These are phyloP conservation scores for Thalassiosira exigua DNA, from an alignment of 352 stramenopile species.

Conservation along the genomic window DNA sequence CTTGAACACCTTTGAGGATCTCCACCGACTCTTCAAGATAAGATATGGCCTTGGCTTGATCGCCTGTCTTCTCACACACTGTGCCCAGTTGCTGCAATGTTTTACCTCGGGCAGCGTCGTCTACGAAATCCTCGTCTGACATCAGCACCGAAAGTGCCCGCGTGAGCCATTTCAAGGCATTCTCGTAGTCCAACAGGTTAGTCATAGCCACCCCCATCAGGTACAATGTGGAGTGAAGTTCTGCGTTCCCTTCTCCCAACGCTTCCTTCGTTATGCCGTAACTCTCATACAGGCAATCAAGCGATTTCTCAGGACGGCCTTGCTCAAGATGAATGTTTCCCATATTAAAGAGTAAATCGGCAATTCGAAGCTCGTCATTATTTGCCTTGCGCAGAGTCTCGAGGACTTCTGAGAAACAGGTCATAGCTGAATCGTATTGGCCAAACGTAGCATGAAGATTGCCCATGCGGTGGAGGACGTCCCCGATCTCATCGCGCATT, in stretches of 20 bases:
- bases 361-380: constrained; percentile 65
- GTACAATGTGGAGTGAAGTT: constrained; percentile 71
- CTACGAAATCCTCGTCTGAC: constrained; percentile 32
- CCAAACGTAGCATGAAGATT: constrained; percentile 65
- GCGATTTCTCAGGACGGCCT: constrained; percentile 42
- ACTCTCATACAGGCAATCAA: constrained; percentile 65
- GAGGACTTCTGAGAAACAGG: constrained; percentile 64
- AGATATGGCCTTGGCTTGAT: constrained; percentile 51
- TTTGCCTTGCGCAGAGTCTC: constrained; percentile 54
- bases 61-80: constrained; percentile 58
- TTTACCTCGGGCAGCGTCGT: constrained; percentile 47
- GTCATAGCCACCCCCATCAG: constrained; percentile 63
- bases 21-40: constrained; percentile 61
- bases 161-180: constrained; percentile 59
- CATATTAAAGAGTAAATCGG: constrained; percentile 76
- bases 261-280: constrained; percentile 64
- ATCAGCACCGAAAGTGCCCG: constrained; percentile 46
- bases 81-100: constrained; percentile 60
- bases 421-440: constrained; percentile 60
- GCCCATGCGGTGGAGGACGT: constrained; percentile 71
- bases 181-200: constrained; percentile 53
- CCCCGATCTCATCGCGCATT: constrained; percentile 59
- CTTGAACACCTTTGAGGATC: constrained; percentile 53
- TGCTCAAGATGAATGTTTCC: constrained; percentile 71
- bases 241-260: constrained; percentile 59